A percentile compares a stretch with the other conserved stretches of the same genome.
phyloP scores from a whole-genome alignment of 2,329 filamentous ascomycete species.

The Penicillium sp. region DNA sequence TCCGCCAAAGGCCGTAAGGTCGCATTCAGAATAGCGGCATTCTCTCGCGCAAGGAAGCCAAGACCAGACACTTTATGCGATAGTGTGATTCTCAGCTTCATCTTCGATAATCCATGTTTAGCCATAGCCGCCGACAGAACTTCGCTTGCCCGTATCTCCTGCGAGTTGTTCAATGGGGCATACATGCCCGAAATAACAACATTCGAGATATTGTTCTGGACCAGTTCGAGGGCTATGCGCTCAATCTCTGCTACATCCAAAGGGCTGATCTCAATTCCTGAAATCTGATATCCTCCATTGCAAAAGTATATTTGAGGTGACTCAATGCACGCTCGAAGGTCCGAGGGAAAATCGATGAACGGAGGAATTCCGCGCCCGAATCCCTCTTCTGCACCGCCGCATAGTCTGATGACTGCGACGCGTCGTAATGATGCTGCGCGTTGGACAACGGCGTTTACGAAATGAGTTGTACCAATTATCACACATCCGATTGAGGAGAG shows the following conservation, averaged over 20 bases:
- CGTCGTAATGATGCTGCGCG: conserved; percentile 41
- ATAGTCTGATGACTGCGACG: conserved; percentile 49
- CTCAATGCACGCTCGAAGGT: conserved; percentile 4
- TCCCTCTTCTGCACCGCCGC: conserved; percentile 52
- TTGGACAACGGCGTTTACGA: conserved; percentile 51
- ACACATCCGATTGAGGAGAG: conserved; percentile 45
- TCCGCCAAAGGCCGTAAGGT: conserved; percentile 49
- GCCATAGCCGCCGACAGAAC: background rate
- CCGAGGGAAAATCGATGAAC: conserved; percentile 7
- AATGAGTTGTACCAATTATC: conserved; percentile 55
- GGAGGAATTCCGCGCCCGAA: conserved; percentile 22
- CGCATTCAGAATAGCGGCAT: conserved; percentile 53
- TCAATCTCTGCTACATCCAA: conserved; percentile 5
- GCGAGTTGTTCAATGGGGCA: conserved; percentile 1
- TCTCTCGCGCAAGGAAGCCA: conserved; percentile 52
- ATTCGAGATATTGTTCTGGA: conserved; percentile 1
- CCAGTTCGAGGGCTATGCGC: background rate
- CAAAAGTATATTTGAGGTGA: conserved; percentile 4
- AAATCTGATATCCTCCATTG: conserved; percentile 10
- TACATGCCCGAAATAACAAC: conserved; percentile 10
- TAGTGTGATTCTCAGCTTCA: conserved; percentile 40
- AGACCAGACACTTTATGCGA: conserved; percentile 52
- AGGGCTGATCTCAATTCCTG: conserved; percentile 10
- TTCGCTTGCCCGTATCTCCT: background rate
- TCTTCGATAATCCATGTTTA: background rate